Base-by-base conservation (phyloP, 257 asterid species). In the Nicotiana otophora region DNA sequence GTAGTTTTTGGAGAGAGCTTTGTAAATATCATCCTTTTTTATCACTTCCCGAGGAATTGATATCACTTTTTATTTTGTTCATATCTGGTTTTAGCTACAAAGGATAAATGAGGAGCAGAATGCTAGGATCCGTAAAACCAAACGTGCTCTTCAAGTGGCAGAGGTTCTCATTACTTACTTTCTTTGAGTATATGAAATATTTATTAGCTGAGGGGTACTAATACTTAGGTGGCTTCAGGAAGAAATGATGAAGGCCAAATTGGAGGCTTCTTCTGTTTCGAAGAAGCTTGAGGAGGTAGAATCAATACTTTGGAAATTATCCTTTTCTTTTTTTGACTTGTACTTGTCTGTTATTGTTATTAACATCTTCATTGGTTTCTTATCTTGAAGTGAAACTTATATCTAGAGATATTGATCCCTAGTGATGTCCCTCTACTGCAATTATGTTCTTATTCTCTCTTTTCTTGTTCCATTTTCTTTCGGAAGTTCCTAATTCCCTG, bases 201-300 rank as follows among this genome's bases (percentile, higher is more conserved):
- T 66, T 20, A 63, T 60, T 42, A 11, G 55, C 2, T 78, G 82
- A 72, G 81, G 82, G 55, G 33, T 58, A 63, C 82, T 86, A 70
- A 87, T 54, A 39, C 78, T 76, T 23, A 19, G 74, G 76, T 81
- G 36, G 75, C 69, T 74, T n/a, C 84, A 90, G 92, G 93, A 90
- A 85, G 88, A 89, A 84, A 81, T 89, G 84, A 57, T 89, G 86
- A 89, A 86, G 82, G 91, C 83, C 81, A 90, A 89, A 84, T 19
- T 82, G 88, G 90, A 90, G 84, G 89, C 88, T 64, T 66, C 88
- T 78, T 83, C 85, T 61, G 46, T 81, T 51, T 76, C 88, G 63
- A 75, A 89, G 86, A 83, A 82, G 72, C 81, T 87, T 66, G 69
- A 77, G 42, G 80, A 87, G 93, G 92, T 90, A 84, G 62, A 65